Conservation (phyloP, 208 protist species). For the Acanthamoeba healyi region DNA sequence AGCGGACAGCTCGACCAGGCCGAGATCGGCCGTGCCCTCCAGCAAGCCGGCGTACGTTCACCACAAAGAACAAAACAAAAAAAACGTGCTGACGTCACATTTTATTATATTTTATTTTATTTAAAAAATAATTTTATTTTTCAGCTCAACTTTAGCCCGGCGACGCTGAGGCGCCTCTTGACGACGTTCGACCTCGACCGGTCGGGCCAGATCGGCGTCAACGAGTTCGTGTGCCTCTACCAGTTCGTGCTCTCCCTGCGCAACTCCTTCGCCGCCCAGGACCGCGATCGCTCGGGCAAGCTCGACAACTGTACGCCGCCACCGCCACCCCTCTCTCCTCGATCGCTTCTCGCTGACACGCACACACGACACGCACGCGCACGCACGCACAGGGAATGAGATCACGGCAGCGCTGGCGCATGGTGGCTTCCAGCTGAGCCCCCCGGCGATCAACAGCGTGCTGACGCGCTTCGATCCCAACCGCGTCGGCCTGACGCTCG, state of each 20-base stretch:
- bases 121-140: not conserved
- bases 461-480: slow-evolving; percentile 18
- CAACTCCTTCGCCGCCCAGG: not conserved
- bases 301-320: slow-evolving; percentile 16
- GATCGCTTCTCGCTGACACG: not conserved
- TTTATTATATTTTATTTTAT: not conserved
- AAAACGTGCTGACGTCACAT: not conserved
- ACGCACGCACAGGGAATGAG: slow-evolving; percentile 17
- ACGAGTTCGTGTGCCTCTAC: slow-evolving; percentile 45
- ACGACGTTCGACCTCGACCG: slow-evolving; percentile 23
- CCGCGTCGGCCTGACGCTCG: slow-evolving; percentile 4
- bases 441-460: not conserved
- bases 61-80: not conserved
- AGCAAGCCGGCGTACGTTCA: not conserved
- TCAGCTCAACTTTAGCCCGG: slow-evolving; percentile 16
- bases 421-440: slow-evolving; percentile 9
- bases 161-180: slow-evolving; percentile 18
- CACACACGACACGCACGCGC: not conserved
- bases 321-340: not conserved
- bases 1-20: not conserved
- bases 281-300: slow-evolving; percentile 21
- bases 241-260: slow-evolving; percentile 26
- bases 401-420: not conserved
- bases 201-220: slow-evolving; percentile 23
- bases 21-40: not conserved